Base-by-base conservation (phyloP, 441 rosid genomes). In the Omphalea diandra region DNA sequence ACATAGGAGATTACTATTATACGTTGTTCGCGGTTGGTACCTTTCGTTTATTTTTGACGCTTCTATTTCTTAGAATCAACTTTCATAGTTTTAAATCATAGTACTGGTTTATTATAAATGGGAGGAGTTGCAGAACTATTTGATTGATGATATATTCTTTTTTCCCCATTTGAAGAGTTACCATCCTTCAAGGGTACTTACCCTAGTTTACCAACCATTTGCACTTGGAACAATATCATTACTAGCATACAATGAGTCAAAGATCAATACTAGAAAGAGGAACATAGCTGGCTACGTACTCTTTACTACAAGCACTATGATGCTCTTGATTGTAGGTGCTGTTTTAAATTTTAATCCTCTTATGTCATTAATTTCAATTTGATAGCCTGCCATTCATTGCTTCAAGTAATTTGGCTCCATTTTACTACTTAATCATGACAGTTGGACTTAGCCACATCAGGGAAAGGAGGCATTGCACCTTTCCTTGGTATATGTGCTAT, bases 111-210 rank as follows among this genome's bases (percentile, higher is more conserved):
- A n/a, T n/a, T n/a, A n/a, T n/a, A 32, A 31, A 32, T 52, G 17
- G 20, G 5, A 12, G 15, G 4, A 11, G 5, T 64, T 26, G 27
- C 17, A 65, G 17, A 47, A 52, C 18, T 20, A 44, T 43, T 38
- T 11, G 5, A 63, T 46, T 50, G 10, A 41, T 73, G 41, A 55
- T 71, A 38, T 26, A 43, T 12, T 1, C 12, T 31, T 24, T 65
- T 58, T 69, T 29, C 36, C 73, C 33, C 52, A 7, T 63, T 26
- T 63, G 73, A 63, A 91, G 96, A 69, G 63, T 40, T 91, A 87
- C 69, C 98, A 90, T 84, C 97, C 98, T 63, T 83, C 97, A 75
- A 88, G 97, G 67, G 91, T 86, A 4, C 88, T 93, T 61, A 83
- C 98, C 27, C 87, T 90, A 27, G 91, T 90, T 50, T 88, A 89